Evolutionary conservation across 371 early-diverging fungal genomes (phyloP), one percentile per base, ranked within the genome.

Genomic region (Syncephalis fuscata): DNA sequence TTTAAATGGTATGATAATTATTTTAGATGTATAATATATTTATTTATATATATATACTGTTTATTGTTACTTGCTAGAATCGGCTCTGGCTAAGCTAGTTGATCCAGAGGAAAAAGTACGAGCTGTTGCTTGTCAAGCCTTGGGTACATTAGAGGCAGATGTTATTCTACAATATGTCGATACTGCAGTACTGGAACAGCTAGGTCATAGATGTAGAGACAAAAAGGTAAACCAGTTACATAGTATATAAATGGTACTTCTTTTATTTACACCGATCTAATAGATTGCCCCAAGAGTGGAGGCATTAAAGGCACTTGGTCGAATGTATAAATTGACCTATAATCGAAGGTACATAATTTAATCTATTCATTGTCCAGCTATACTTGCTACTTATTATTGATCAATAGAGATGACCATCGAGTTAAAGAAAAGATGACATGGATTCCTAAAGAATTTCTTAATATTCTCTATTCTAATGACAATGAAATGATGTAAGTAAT

Each of bases 31-130:
- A 9, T 48, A 43, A 24, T 10, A 38, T 44, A 20, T 37, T 41
- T 20, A 47, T 39, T 5, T 23, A 5, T 36, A 27, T 25, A 2
- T 21, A 51, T 55, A 2, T 60, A n/a, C n/a, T n/a, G n/a, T n/a
- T n/a, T n/a, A n/a, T n/a, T n/a, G n/a, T n/a, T n/a, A n/a, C n/a
- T n/a, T n/a, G n/a, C n/a, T n/a, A 75, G 81, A 66, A 4, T 64
- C 70, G 3, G 57, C 92, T n/a, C 70, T 62, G 21, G 72, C 76
- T 42, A 88, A 85, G 57, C 54, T 90, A 19, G 57, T 72, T 14
- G 97, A 97, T 59, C 85, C 88, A 0, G 95, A 97, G 48, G 95
- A 97, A 26, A 87, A 85, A 54, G 91, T 97, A 9, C 82, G 97
- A 4, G 58, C 73, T 21, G 71, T 76, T 0, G 76, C 74, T 0